Evolutionary conservation across 2,329 filamentous ascomycete species (phyloP), one percentile per base, ranked within the genome.

Genomic region (Curvularia verruculosa): DNA sequence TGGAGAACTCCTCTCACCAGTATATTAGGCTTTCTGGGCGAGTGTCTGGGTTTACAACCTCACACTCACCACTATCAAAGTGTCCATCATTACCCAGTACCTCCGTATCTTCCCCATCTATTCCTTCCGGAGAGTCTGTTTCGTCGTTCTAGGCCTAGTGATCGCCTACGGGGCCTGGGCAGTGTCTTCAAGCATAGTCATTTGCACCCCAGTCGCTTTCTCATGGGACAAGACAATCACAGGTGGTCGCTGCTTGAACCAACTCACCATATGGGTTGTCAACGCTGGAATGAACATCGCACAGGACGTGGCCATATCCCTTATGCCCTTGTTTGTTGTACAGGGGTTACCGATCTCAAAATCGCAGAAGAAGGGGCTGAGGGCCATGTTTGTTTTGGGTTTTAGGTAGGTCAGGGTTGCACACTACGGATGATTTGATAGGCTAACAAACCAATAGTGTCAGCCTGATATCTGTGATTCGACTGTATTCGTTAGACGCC

Each of bases 301-400:
- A 3, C 68, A 68, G 52, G 74, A 76, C 41, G 55, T 76, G n/a
- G 46, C 66, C 23, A 70, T 77, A 24, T 62, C 76, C 13, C 41
- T 72, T 6, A 58, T 76, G 13, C 75, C 74, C 2, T 66, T 76
- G 41, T 63, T 64, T 2, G 61, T 75, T 3, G 57, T 76, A 21
- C 63, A 61, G 45, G 66, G 62, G 5, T 62, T 80, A 13, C 63
- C 68, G 6, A 70, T 79, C 47, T 68, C 72, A 2, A 59, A 46
- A 28, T 61, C 59, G 4, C 73, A 78, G 54, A 79, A 78, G 61
- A 59, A 68, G 45, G 72, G 72, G 18, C 58, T 80, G 1, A 66
- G 71, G 12, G 58, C 66, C 5, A 70, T 79, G 47, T 77, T 80
- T 52, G 68, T 69, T 5, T 63, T 79, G 29, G 76, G 76, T 34